A percentile compares a stretch with the other conserved stretches of the same genome.
These are phyloP conservation scores for Biscogniauxia mediterranea DNA, from an alignment of 2,329 filamentous ascomycete species.

Conservation along the genomic window DNA sequence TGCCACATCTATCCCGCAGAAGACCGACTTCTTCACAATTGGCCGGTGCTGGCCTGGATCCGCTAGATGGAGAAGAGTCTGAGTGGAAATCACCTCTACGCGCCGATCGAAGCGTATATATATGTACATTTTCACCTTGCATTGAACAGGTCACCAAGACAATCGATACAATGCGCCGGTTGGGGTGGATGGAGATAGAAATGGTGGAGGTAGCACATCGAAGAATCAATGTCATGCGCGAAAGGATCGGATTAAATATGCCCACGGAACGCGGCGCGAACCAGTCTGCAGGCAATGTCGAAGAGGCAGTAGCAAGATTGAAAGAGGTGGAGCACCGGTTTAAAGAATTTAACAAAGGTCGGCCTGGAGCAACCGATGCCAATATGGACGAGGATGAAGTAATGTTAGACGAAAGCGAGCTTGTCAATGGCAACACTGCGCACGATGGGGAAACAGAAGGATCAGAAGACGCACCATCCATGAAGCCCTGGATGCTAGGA, in stretches of 20 bases:
- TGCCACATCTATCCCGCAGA: slow-evolving; percentile 69
- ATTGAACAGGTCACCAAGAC: slow-evolving; percentile 94
- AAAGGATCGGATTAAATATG: slow-evolving; percentile 69
- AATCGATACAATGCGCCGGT: slow-evolving; percentile 71
- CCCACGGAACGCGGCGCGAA: slow-evolving; percentile 68
- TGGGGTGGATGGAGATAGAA: slow-evolving; percentile 87
- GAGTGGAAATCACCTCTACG: slow-evolving; percentile 64
- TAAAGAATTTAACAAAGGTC: slow-evolving; percentile 57
- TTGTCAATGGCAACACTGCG: slow-evolving; percentile 31
- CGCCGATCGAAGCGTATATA: slow-evolving; percentile 66
- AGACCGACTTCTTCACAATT: slow-evolving; percentile 34
- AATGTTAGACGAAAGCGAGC: slow-evolving; percentile 30
- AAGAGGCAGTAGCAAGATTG: slow-evolving; percentile 73
- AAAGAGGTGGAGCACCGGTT: slow-evolving; percentile 70
- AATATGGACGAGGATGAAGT: slow-evolving; percentile 40
- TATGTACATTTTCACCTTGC: slow-evolving; percentile 95
- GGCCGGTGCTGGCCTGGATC: slow-evolving; percentile 15
- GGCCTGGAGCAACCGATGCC: slow-evolving; percentile 30
- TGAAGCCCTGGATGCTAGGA: slow-evolving; percentile 71
- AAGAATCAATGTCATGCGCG: slow-evolving; percentile 77
- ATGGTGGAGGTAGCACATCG: slow-evolving; percentile 88
- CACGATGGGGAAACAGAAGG: slow-evolving; percentile 26
- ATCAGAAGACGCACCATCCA: slow-evolving; percentile 19
- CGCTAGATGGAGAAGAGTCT: slow-evolving; percentile 20
- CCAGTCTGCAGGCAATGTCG: slow-evolving; percentile 68